Evolutionary conservation across 441 rosid species (phyloP).

Genomic region (Gossypium trilobum): DNA sequence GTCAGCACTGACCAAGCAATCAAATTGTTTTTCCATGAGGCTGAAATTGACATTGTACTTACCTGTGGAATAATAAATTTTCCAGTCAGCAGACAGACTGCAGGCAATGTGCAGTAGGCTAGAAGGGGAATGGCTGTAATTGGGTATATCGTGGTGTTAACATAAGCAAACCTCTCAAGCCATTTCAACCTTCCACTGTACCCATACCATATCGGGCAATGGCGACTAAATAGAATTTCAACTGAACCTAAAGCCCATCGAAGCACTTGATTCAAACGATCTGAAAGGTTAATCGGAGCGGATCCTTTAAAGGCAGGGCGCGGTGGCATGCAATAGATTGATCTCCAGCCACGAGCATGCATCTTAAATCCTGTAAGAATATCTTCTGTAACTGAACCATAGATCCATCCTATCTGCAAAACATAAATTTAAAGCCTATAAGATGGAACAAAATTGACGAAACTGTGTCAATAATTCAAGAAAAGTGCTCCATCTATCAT

Average conservation of each 20-base stretch:
- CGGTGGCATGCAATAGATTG: constrained; percentile 87
- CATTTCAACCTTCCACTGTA: constrained; percentile 77
- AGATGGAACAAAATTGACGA: background rate
- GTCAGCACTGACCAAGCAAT: background rate
- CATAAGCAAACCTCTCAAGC: constrained; percentile 84
- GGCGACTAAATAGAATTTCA: constrained; percentile 92
- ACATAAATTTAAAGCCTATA: constrained; percentile 6
- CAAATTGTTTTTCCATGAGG: background rate
- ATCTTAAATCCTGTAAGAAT: constrained; percentile 94
- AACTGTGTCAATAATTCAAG: background rate
- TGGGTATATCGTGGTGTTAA: constrained; percentile 86
- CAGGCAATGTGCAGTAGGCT: constrained; percentile 82
- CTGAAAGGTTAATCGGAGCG: constrained; percentile 94
- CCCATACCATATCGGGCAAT: constrained; percentile 96
- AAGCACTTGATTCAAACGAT: constrained; percentile 92
- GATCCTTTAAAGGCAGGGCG: constrained; percentile 89
- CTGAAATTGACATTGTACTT: background rate
- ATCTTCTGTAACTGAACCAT: constrained; percentile 95
- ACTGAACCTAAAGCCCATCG: constrained; percentile 96
- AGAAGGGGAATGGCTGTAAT: constrained; percentile 83
- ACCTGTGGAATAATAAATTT: constrained; percentile 97
- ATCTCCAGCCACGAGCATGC: constrained; percentile 98
- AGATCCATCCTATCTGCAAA: constrained; percentile 92
- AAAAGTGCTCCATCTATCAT: background rate
- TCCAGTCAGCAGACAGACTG: constrained; percentile 85